A percentile compares a stretch with the other conserved stretches of the same genome.
Evolutionary conservation across 108 stramenopile species (phyloP).

Genomic region (Nannochloropsis gaditana): DNA sequence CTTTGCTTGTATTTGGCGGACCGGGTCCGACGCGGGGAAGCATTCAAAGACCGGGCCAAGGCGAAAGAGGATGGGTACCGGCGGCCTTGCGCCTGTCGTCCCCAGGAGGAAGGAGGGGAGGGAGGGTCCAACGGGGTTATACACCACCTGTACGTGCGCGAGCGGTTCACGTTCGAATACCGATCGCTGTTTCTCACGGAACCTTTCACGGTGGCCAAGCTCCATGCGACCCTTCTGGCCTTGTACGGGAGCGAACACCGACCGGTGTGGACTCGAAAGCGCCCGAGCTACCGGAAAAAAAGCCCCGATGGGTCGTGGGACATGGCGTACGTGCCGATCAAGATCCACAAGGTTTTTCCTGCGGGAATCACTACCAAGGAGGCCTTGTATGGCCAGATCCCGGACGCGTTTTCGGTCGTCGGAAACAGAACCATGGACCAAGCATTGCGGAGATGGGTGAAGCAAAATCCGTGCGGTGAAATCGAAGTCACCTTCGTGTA

Average conservation of each 20-base stretch:
- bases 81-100: background rate
- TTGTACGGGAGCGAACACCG: constrained; percentile 1
- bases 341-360: background rate
- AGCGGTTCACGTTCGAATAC: constrained; percentile 19
- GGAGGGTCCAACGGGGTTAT: background rate
- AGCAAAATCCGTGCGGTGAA: background rate
- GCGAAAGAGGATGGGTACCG: background rate
- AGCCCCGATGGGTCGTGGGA: background rate
- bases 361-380: background rate
- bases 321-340: background rate
- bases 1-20: constrained; percentile 20
- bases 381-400: background rate
- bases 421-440: background rate
- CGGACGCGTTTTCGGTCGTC: background rate
- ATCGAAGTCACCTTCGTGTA: background rate
- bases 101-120: background rate
- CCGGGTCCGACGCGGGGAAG: background rate
- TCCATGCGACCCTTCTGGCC: background rate
- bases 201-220: background rate
- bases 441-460: constrained; percentile 19
- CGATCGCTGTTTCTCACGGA: background rate
- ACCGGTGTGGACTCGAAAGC: background rate
- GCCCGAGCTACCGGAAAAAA: constrained; percentile 15
- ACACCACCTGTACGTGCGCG: background rate
- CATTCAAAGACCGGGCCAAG: background rate